These are phyloP conservation scores for Rhodamnia rubescens DNA, from an alignment of 345 rosid species.

Conservation along the genomic window DNA sequence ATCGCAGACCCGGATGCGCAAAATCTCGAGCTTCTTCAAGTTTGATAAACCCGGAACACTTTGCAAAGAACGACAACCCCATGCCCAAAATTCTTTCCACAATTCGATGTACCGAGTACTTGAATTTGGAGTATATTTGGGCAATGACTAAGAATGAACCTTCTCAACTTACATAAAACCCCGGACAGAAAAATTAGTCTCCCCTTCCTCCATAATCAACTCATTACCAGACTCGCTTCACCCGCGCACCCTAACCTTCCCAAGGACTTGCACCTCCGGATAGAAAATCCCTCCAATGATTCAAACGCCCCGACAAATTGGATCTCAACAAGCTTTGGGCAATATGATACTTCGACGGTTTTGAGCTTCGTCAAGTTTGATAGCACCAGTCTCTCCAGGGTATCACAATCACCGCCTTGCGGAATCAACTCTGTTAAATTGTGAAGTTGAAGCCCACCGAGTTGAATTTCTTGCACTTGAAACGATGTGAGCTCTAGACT, in stretches of 20 bases:
- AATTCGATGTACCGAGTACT: too few species aligned
- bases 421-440: accelerated
- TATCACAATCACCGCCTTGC: accelerated
- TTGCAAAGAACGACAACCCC: background rate
- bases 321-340: background rate
- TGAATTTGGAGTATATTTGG: too few species aligned
- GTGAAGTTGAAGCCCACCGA: background rate
- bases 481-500: accelerated
- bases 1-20: too few species aligned
- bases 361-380: background rate
- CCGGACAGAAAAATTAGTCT: too few species aligned
- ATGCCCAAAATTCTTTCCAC: too few species aligned
- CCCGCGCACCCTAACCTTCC: background rate
- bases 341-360: accelerated
- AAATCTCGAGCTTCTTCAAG: too few species aligned
- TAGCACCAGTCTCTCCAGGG: background rate
- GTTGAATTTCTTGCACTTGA: background rate
- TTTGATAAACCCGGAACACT: background rate
- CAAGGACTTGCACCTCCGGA: accelerated
- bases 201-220: too few species aligned
- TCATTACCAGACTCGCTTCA: background rate
- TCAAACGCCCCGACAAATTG: background rate
- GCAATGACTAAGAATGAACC: accelerated
- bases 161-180: too few species aligned
- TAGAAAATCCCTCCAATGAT: too few species aligned